phyloP scores from a whole-genome alignment of 441 rosid genomes.

The Gossypium gossypioides region DNA sequence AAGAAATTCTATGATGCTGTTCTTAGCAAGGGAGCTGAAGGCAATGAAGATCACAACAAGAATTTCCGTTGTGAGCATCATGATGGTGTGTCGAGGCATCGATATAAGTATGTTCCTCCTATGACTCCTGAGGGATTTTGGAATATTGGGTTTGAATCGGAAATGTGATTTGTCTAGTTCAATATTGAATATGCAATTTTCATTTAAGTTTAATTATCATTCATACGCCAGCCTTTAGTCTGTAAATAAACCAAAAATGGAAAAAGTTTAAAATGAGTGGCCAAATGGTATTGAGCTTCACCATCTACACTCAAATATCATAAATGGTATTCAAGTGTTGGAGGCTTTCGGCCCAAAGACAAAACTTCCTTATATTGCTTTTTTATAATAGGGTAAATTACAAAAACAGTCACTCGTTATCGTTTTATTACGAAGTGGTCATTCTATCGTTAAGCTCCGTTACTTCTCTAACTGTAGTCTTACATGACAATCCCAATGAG shows the following conservation, averaged over 20 bases:
- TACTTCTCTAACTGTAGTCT: no score
- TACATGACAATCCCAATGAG: no score
- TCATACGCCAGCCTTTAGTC: not conserved
- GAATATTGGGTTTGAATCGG: constrained; percentile 93
- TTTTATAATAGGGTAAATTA: no score
- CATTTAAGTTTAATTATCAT: not conserved
- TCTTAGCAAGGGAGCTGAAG: constrained; percentile 35
- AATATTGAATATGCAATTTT: not conserved
- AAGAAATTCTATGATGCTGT: constrained; percentile 92
- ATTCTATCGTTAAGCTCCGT: no score
- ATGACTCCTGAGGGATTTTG: constrained; percentile 91
- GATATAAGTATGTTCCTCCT: constrained; percentile 70
- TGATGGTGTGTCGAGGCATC: constrained; percentile 90
- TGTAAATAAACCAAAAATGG: not conserved
- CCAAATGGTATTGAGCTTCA: no score
- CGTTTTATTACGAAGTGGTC: no score
- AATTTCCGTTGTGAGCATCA: constrained; percentile 76
- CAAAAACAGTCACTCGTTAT: no score
- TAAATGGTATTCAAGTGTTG: no score
- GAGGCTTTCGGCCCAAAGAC: no score
- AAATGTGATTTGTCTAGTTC: constrained; percentile 36
- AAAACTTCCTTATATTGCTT: no score
- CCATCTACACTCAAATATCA: no score
- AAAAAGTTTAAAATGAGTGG: not conserved
- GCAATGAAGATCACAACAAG: constrained; percentile 21